phyloP scores from a whole-genome alignment of 139 green algal species.

The Micromonas commoda region DNA sequence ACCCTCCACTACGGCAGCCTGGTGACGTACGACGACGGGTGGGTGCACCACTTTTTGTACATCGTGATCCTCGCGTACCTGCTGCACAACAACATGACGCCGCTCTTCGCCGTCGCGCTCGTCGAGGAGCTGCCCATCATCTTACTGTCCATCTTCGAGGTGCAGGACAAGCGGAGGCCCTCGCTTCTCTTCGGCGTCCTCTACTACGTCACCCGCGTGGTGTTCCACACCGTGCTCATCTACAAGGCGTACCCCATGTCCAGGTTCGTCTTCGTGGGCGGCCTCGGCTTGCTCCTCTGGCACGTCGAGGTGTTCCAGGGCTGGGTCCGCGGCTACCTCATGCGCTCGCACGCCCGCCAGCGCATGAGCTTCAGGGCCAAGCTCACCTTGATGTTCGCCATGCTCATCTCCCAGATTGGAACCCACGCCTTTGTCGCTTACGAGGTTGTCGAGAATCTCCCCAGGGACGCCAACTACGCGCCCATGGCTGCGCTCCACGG shows the following conservation, averaged over 20 bases:
- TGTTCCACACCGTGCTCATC: constrained; percentile 25
- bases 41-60: constrained; percentile 29
- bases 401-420: neutral
- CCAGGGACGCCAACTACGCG: neutral
- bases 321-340: constrained; percentile 28
- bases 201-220: constrained; percentile 17
- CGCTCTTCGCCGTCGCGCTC: constrained; percentile 22
- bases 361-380: constrained; percentile 13
- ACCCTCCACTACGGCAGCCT: constrained; percentile 11
- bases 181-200: constrained; percentile 24
- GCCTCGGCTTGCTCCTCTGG: constrained; percentile 17
- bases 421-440: neutral
- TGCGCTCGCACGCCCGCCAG: constrained; percentile 1
- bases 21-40: constrained; percentile 27
- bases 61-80: constrained; percentile 21
- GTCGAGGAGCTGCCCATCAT: constrained; percentile 24
- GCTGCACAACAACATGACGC: constrained; percentile 16
- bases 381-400: neutral
- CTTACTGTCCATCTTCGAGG: constrained; percentile 18
- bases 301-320: constrained; percentile 17
- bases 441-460: neutral
- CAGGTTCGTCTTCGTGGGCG: constrained; percentile 4
- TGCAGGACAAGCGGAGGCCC: constrained; percentile 15
- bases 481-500: neutral
- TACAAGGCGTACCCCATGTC: constrained; percentile 8